Evolutionary conservation across 768 basidiomycete genomes (phyloP).

Genomic region (Ramaria rubella): DNA sequence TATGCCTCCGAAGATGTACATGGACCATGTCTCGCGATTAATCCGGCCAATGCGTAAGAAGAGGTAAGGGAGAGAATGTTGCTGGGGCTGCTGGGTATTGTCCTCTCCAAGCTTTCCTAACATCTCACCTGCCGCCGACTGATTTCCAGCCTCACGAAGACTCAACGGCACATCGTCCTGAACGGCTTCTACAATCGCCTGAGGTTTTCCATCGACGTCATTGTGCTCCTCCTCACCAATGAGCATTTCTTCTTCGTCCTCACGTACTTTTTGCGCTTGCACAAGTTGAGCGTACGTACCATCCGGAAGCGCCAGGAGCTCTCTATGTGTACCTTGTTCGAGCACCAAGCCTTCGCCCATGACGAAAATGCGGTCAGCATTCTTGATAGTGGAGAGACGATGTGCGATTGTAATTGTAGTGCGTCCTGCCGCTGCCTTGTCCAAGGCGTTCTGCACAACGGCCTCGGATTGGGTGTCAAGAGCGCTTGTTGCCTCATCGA

Average conservation of each 20-base stretch:
- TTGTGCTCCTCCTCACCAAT: not conserved
- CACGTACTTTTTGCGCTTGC: conserved; percentile 66
- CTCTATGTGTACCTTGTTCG: conserved; percentile 75
- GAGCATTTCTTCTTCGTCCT: conserved; percentile 18
- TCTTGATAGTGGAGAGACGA: conserved; percentile 77
- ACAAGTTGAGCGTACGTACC: conserved; percentile 74
- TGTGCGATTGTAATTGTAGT: conserved; percentile 81
- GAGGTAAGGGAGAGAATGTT: conserved; percentile 48
- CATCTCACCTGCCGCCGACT: conserved; percentile 63
- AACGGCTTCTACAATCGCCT: conserved; percentile 14
- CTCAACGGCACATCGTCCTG: conserved; percentile 50
- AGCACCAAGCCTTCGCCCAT: conserved; percentile 84
- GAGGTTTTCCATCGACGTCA: conserved; percentile 19
- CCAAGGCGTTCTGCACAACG: conserved; percentile 83
- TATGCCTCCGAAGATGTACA: conserved; percentile 53
- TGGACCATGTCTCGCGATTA: conserved; percentile 50
- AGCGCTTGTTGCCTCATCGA: conserved; percentile 85
- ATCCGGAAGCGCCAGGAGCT: conserved; percentile 49
- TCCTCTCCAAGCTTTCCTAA: conserved; percentile 39
- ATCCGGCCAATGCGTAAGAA: conserved; percentile 65
- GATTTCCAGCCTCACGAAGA: conserved; percentile 43
- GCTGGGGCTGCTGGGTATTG: conserved; percentile 21
- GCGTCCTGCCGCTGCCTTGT: conserved; percentile 74
- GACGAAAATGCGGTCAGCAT: conserved; percentile 78
- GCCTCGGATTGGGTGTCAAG: conserved; percentile 83